Percentiles rank a stretch among this genome's conserved stretches.
Conservation (phyloP, 495 filamentous ascomycete genomes). For the Talaromyces liani region DNA sequence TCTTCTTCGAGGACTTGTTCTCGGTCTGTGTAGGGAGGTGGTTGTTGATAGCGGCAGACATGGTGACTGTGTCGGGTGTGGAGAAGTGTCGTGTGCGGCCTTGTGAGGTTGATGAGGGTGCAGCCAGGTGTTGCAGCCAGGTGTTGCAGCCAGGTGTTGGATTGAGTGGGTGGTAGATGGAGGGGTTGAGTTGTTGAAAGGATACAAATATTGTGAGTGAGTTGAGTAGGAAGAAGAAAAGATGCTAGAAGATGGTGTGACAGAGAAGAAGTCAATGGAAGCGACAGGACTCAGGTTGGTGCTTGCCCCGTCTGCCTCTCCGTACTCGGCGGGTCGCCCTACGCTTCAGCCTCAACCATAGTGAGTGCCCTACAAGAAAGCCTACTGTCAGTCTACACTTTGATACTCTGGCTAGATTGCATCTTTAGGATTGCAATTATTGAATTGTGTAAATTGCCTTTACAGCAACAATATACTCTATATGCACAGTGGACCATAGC, state of each 20-base stretch:
- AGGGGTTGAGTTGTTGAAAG: not conserved
- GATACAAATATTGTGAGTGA: not conserved
- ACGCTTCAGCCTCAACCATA: not conserved
- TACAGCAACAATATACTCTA: not conserved
- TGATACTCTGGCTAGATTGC: not conserved
- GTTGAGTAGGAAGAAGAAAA: too few relatives aligned
- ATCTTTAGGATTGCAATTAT: not conserved
- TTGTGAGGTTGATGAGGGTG: not conserved
- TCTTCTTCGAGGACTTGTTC: slow-evolving; percentile 35
- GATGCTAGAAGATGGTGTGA: not conserved
- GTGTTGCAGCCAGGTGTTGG: not conserved
- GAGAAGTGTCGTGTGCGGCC: slow-evolving; percentile 2
- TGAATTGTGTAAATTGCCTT: not conserved
- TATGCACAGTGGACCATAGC: not conserved
- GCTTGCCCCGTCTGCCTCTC: not conserved
- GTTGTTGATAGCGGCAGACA: slow-evolving; percentile 30
- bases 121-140: not conserved
- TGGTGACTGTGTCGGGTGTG: slow-evolving; percentile 13
- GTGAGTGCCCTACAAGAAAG: too few relatives aligned
- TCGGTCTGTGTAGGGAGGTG: slow-evolving; percentile 21
- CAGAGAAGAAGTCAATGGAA: slow-evolving; percentile 8
- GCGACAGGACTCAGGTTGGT: not conserved
- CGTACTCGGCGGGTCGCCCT: not conserved
- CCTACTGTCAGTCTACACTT: too few relatives aligned
- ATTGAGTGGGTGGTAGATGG: not conserved